Percentiles rank a stretch among this genome's conserved stretches.
These are phyloP conservation scores for Skeletonema tropicum DNA, from an alignment of 108 stramenopile genomes.

Conservation along the genomic window DNA sequence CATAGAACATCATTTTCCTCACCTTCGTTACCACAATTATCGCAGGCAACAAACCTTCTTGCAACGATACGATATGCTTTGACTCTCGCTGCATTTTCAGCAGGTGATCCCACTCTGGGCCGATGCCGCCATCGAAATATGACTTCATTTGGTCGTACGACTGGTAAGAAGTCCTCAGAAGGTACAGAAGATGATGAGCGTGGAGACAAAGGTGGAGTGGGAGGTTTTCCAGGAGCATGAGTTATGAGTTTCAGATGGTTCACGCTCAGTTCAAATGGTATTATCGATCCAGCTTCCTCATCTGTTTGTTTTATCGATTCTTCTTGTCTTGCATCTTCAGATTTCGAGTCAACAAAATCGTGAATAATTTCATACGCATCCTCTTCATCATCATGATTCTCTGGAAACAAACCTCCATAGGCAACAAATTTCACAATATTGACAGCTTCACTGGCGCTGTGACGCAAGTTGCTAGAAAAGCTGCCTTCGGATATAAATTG, in stretches of 20 bases:
- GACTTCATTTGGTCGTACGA: conserved; percentile 12
- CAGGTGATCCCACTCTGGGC: conserved; percentile 17
- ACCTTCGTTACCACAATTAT: too few relatives aligned
- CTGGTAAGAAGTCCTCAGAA: conserved; percentile 40
- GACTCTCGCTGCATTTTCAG: conserved; percentile 18
- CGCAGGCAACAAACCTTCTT: background rate
- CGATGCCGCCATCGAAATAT: conserved; percentile 41
- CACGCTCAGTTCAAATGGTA: conserved; percentile 36
- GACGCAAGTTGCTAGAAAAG: background rate
- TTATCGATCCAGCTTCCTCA: conserved; percentile 1
- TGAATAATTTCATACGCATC: background rate
- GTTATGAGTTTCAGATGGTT: conserved; percentile 35
- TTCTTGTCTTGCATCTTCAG: background rate
- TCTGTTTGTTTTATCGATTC: background rate
- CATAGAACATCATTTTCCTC: background rate
- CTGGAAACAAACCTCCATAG: background rate
- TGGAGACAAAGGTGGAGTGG: conserved; percentile 8
- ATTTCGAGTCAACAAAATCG: background rate
- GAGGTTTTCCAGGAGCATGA: conserved; percentile 25
- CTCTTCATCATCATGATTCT: background rate
- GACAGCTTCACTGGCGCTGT: background rate
- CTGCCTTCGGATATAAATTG: background rate
- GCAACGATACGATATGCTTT: conserved; percentile 29
- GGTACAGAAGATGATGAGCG: background rate
- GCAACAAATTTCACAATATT: background rate